Conservation (phyloP, 176 grass and related monocot species). For the Bothriochloa decipiens region DNA sequence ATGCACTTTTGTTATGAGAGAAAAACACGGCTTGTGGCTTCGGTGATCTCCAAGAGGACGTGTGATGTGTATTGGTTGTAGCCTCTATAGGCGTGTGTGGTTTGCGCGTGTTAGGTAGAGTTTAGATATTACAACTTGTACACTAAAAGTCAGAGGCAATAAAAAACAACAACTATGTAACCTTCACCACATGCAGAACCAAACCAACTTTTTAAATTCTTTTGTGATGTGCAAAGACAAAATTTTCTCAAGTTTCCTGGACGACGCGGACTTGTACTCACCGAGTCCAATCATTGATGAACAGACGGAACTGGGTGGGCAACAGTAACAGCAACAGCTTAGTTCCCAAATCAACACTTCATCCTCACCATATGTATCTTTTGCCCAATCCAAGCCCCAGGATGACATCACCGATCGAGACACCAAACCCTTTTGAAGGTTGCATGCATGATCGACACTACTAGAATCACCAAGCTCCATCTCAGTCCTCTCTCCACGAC, state of each 20-base stretch:
- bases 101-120: too few relatives aligned
- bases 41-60: too few relatives aligned
- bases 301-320: background rate
- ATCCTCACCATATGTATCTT: background rate
- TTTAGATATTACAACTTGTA: too few relatives aligned
- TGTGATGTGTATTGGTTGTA: too few relatives aligned
- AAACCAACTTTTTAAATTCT: background rate
- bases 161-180: too few relatives aligned
- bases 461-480: constrained; percentile 24
- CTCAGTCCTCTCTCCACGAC: constrained; percentile 25
- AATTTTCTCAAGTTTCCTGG: background rate
- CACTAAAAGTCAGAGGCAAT: too few relatives aligned
- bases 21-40: too few relatives aligned
- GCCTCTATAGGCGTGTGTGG: too few relatives aligned
- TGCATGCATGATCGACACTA: background rate
- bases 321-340: background rate
- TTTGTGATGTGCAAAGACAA: background rate
- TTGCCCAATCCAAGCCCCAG: background rate
- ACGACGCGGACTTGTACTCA: background rate
- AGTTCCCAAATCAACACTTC: background rate
- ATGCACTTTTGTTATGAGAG: too few relatives aligned
- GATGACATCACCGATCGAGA: constrained; percentile 7
- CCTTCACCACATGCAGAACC: too few relatives aligned
- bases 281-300: background rate
- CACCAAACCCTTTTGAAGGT: constrained; percentile 1